Percentiles rank a stretch among this genome's conserved stretches.
These are phyloP conservation scores for Euphorbia schlechtendalii DNA, from an alignment of 441 rosid genomes.

Conservation along the genomic window DNA sequence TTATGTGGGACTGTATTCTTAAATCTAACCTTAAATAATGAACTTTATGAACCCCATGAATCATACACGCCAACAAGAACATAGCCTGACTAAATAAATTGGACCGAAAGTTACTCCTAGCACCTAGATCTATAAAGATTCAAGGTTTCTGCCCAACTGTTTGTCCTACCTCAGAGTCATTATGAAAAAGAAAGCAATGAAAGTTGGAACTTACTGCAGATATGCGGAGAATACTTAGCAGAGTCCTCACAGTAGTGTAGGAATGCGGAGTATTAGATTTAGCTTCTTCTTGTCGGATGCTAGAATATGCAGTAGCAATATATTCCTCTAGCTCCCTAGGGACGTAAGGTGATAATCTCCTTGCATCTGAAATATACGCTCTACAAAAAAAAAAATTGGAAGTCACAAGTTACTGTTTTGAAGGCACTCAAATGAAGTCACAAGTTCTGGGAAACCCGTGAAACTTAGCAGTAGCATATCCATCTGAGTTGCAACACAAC, in stretches of 20 bases:
- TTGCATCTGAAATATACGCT: conserved; percentile 93
- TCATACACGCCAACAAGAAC: too few species aligned
- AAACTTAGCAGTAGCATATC: not conserved
- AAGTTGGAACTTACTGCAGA: conserved; percentile 64
- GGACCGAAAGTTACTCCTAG: too few species aligned
- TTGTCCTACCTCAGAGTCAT: conserved; percentile 10
- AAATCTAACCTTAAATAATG: too few species aligned
- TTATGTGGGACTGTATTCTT: too few species aligned
- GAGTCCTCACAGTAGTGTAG: conserved; percentile 91
- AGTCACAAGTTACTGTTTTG: conserved; percentile 4
- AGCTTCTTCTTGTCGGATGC: conserved; percentile 97
- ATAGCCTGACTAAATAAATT: too few species aligned
- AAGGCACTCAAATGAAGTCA: not conserved
- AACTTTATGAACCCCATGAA: not conserved
- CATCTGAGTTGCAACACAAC: not conserved
- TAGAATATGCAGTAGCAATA: conserved; percentile 85
- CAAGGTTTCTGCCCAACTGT: not conserved
- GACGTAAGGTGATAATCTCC: conserved; percentile 75
- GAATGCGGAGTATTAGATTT: conserved; percentile 86
- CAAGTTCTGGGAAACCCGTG: not conserved
- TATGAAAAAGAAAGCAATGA: conserved; percentile 2
- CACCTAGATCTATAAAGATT: not conserved
- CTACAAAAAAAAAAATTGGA: conserved; percentile 38
- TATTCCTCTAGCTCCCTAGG: conserved; percentile 94
- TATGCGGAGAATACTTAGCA: conserved; percentile 93